Evolutionary conservation across 2,329 filamentous ascomycete genomes (phyloP).

Genomic region (Ampelomyces quisqualis): DNA sequence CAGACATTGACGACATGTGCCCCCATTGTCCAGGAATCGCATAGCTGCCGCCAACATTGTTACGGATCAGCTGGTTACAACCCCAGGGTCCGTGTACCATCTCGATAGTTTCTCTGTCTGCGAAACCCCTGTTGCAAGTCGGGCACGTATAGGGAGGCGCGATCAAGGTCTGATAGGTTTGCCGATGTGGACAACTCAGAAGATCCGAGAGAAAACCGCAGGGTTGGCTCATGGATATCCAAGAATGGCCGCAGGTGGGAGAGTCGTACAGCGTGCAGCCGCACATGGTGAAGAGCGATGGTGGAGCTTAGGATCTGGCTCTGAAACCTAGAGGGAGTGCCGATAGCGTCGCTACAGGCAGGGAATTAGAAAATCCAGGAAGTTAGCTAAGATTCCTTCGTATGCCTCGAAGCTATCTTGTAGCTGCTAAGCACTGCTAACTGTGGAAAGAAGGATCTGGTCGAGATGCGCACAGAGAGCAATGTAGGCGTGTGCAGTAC

Average conservation of each 20-base stretch:
- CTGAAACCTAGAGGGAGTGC: no score
- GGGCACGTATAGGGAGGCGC: constrained; percentile 33
- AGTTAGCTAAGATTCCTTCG: no score
- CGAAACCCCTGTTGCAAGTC: constrained; percentile 30
- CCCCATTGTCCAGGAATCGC: constrained; percentile 32
- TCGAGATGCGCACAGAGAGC: not conserved
- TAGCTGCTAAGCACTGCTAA: no score
- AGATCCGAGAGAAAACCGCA: constrained; percentile 47
- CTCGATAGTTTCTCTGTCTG: constrained; percentile 31
- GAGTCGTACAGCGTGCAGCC: constrained; percentile 49
- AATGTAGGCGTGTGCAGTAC: not conserved
- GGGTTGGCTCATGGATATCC: constrained; percentile 50
- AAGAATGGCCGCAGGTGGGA: constrained; percentile 50
- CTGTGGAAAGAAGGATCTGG: no score
- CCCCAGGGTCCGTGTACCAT: constrained; percentile 39
- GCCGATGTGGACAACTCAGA: constrained; percentile 45
- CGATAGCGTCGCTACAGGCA: no score
- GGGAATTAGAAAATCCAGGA: no score
- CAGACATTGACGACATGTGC: constrained; percentile 14
- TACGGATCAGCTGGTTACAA: constrained; percentile 35
- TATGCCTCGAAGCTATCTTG: no score
- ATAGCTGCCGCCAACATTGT: constrained; percentile 28
- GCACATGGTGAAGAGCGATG: constrained; percentile 55
- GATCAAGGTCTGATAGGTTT: constrained; percentile 28
- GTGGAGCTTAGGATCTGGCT: no score